phyloP scores from a whole-genome alignment of 176 grass and related monocot genomes.

The Eragrostis nindensis region DNA sequence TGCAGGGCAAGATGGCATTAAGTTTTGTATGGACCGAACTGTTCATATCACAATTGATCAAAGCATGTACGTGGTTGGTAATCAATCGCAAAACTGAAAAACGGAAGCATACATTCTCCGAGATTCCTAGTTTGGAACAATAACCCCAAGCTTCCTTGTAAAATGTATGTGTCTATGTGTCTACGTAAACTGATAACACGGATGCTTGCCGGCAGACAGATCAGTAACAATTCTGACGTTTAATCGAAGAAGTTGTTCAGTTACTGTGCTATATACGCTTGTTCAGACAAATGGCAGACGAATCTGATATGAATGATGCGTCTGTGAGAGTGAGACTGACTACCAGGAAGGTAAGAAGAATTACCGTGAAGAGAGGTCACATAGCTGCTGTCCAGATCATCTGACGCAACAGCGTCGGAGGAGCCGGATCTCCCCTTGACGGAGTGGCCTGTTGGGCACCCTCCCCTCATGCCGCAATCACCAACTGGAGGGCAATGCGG shows the following conservation, averaged over 20 bases:
- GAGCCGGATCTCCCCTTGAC: conserved; percentile 18
- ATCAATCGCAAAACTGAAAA: too few species aligned
- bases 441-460: conserved; percentile 13
- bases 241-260: too few species aligned
- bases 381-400: conserved; percentile 29
- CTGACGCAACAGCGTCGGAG: conserved; percentile 3
- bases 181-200: too few species aligned
- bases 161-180: too few species aligned
- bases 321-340: background rate
- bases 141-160: background rate
- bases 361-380: conserved; percentile 50
- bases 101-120: background rate
- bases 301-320: background rate
- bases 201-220: too few species aligned
- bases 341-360: background rate
- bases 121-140: background rate
- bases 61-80: too few species aligned
- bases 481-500: background rate
- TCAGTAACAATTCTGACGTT: too few species aligned
- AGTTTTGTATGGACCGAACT: conserved; percentile 55
- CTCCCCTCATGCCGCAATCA: conserved; percentile 24
- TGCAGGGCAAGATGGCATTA: conserved; percentile 26
- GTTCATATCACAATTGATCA: conserved; percentile 27
- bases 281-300: conserved; percentile 1
- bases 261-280: too few species aligned